Evolutionary conservation across 2,329 filamentous ascomycete species (phyloP).

Genomic region (Penicillium sp.): DNA sequence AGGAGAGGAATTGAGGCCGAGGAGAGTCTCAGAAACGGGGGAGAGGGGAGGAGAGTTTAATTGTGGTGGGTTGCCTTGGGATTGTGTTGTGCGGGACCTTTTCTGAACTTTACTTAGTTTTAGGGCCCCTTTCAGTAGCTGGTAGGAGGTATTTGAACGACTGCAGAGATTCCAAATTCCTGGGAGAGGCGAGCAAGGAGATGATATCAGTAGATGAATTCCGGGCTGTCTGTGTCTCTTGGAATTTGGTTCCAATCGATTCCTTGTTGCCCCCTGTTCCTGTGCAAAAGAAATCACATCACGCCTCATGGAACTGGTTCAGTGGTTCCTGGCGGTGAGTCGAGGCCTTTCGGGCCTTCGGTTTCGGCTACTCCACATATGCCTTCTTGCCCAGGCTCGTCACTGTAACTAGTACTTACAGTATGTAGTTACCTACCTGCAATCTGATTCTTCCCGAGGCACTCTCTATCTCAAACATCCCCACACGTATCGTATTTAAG

Average conservation of each 20-base stretch:
- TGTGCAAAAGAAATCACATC: background rate
- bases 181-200: background rate
- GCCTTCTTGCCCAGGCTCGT: background rate
- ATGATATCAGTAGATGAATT: background rate
- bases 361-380: slow-evolving; percentile 11
- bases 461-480: background rate
- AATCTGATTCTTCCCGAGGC: background rate
- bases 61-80: slow-evolving; percentile 7
- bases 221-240: background rate
- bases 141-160: no score
- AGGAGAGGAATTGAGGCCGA: slow-evolving; percentile 10
- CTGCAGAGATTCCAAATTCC: no score
- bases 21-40: background rate
- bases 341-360: background rate
- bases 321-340: slow-evolving; percentile 17
- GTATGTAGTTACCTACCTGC: no score
- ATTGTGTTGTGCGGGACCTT: slow-evolving; percentile 7
- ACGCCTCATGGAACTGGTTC: slow-evolving; percentile 10
- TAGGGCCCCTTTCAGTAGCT: background rate
- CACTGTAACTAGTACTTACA: no score
- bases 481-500: background rate
- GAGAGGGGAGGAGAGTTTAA: slow-evolving; percentile 4
- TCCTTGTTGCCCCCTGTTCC: background rate
- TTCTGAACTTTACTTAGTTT: background rate
- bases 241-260: background rate